phyloP scores from a whole-genome alignment of 2,329 filamentous ascomycete species.

The Pyrenophora graminea region DNA sequence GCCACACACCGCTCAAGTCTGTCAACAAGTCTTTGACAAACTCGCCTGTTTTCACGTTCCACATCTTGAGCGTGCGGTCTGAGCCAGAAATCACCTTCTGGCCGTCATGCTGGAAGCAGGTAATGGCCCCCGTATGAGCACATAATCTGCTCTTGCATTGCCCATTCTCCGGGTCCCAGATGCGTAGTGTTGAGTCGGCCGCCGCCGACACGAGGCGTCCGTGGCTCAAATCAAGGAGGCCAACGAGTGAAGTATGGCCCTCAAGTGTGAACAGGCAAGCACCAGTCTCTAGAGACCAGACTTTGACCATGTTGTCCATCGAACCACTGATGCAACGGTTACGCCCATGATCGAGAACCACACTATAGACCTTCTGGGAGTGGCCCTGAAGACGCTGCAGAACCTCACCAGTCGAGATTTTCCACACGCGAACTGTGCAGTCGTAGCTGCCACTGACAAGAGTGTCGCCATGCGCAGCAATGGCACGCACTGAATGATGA shows the following conservation, averaged over 20 bases:
- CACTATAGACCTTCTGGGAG: conserved; percentile 92
- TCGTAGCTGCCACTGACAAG: conserved; percentile 98
- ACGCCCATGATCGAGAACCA: conserved; percentile 87
- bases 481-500: conserved; percentile 90
- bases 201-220: conserved; percentile 92
- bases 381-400: conserved; percentile 85
- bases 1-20: conserved; percentile 96
- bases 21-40: conserved; percentile 91
- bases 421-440: conserved; percentile 93
- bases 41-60: conserved; percentile 90
- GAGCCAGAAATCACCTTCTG: conserved; percentile 96
- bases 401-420: conserved; percentile 90
- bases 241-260: conserved; percentile 89
- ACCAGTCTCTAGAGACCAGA: conserved; percentile 92
- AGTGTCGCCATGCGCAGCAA: conserved; percentile 91
- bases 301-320: conserved; percentile 97
- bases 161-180: conserved; percentile 95
- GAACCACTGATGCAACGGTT: conserved; percentile 97
- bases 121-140: conserved; percentile 95
- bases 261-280: conserved; percentile 86
- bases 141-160: conserved; percentile 87
- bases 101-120: conserved; percentile 96
- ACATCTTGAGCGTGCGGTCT: conserved; percentile 97
- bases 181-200: conserved; percentile 90
- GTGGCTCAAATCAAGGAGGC: conserved; percentile 84